Evolutionary conservation across 1,284 basidiomycete genomes (phyloP), one percentile per base, ranked within the genome.

Genomic region (Austroboletus novae-zelandiae): DNA sequence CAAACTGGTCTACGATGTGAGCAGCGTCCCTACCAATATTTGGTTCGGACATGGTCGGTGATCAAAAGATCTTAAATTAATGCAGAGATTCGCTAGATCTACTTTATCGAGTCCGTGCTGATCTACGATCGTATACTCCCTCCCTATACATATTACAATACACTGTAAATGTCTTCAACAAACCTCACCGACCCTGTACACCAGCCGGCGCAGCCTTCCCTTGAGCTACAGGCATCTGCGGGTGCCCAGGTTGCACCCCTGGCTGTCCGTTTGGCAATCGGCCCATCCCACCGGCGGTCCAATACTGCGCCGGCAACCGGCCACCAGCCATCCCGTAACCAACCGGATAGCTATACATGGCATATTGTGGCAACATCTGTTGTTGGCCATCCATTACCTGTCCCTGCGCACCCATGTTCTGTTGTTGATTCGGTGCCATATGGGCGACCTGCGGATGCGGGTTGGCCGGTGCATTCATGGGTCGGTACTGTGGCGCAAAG

Each of bases 131-230:
- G 20, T 23, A 23, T 5, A 23, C 2, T 23, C 20, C 20, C 20
- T 23, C 20, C 20, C 20, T 23, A 23, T 23, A 23, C 20, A 31
- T 31, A 13, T 10, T 7, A 31, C 30, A 31, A 3, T 13, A 31
- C 30, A 13, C 45, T 17, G 29, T 41, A 50, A 54, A 50, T 25
- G 17, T 50, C 25, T 27, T 43, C 42, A 48, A 37, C 35, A 40
- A 32, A 44, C 48, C 29, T 64, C 61, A 69, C 50, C 71, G 67
- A 46, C 71, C 73, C 57, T 67, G 71, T 50, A 68, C 64, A 40
- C 71, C 64, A 11, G 70, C 69, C 41, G 66, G 73, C n/a, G 64
- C 54, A 31, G 70, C 59, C 61, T 74, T 73, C 11, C 60, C 66
- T 39, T 64, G 62, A 23, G 56, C 58, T 15, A 66, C 60, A 41